Evolutionary conservation across 225 moss, liverwort and hornwort species (phyloP), one percentile per base, ranked within the genome.

Genomic region (Lunularia cruciata): DNA sequence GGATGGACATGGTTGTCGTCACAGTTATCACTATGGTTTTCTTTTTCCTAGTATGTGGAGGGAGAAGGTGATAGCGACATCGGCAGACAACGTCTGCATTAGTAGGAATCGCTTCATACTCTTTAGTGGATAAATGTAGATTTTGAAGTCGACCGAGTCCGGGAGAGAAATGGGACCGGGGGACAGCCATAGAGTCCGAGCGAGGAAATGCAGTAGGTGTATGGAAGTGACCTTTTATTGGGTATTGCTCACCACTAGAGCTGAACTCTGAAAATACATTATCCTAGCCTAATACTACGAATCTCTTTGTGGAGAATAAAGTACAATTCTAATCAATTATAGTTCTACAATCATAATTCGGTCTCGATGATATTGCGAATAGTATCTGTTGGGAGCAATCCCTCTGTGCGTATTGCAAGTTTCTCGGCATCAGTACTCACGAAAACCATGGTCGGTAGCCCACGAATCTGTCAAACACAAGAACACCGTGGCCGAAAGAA

Each of bases 291-390:
- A 49, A 23, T 51, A 27, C 48, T 66, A 52, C 27, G 37, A 57
- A 14, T 28, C 46, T 38, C 57, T 49, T 43, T 19, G n/a, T 26
- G 3, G 55, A 15, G 42, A 28, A 22, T 34, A 32, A 22, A 13
- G 15, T 40, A 10, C 16, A 51, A 48, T 69, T 57, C 22, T 20
- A 57, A 75, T 28, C 19, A 49, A 35, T 1, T 5, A 22, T 18
- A 36, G 40, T 40, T 40, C 13, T 40, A 2, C 54, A 60, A 33
- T 67, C 69, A 78, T 31, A 80, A 57, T 56, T 92, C 95, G 67
- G 89, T 92, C 74, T 92, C 95, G 57, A 96, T 90, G 27, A 96
- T 96, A 63, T 92, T 88, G 59, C 92, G 87, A 68, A 92, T 92
- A 14, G 87, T 83, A 6, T 77, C 69, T 12, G 74, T 71, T 6